These are phyloP conservation scores for Effrenium voratum DNA, from an alignment of 73 alveolate genomes.

Conservation along the genomic window DNA sequence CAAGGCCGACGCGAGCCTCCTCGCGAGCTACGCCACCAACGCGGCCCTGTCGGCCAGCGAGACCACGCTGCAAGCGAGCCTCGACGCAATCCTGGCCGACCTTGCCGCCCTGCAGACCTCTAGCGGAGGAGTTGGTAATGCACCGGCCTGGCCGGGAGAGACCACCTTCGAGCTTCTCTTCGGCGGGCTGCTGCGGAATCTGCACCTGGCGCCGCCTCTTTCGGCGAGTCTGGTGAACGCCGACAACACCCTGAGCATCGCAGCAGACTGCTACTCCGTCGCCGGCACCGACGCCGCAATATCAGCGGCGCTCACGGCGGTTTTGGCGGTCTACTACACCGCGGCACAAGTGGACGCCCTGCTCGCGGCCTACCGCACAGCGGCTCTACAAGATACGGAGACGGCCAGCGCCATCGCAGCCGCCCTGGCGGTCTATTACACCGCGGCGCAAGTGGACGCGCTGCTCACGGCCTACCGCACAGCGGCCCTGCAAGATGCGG, in stretches of 20 bases:
- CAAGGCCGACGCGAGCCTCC: too few relatives aligned
- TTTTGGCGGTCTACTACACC: not conserved
- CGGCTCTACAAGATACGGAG: not conserved
- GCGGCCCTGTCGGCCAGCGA: not conserved
- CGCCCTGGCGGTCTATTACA: not conserved
- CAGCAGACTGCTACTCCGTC: not conserved
- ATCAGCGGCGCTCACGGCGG: not conserved
- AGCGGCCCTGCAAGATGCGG: not conserved
- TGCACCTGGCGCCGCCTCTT: not conserved
- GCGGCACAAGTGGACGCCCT: not conserved
- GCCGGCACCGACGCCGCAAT: not conserved
- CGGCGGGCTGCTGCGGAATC: not conserved
- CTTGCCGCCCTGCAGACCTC: not conserved
- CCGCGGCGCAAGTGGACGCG: not conserved
- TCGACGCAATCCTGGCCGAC: slow-evolving; percentile 19
- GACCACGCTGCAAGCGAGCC: not conserved
- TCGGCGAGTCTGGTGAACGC: not conserved
- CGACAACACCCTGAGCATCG: not conserved
- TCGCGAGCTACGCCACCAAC: not conserved
- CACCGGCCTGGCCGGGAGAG: not conserved
- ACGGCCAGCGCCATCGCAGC: not conserved
- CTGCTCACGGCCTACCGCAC: not conserved
- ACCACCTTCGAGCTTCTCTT: not conserved
- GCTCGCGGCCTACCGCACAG: not conserved
- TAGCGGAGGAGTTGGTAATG: not conserved